A percentile compares a stretch with the other conserved stretches of the same genome.
These are phyloP conservation scores for Amaranthus palmeri DNA, from an alignment of 148 eudicot species.

Conservation along the genomic window DNA sequence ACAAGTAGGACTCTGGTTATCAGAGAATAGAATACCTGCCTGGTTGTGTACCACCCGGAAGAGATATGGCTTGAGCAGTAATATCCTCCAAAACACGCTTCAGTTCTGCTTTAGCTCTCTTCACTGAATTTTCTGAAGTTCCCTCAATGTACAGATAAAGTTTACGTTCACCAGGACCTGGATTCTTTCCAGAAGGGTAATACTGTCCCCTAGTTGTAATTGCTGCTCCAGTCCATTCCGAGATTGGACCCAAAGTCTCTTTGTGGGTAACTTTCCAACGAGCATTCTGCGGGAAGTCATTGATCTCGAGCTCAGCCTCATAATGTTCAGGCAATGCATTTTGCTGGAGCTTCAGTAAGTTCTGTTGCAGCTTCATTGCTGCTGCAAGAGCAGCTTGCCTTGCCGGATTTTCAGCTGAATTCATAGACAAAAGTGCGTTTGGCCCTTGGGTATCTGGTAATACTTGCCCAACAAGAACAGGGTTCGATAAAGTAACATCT, in stretches of 20 bases:
- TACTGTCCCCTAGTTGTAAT: conserved; percentile 74
- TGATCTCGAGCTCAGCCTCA: conserved; percentile 78
- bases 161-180: conserved; percentile 67
- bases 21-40: conserved; percentile 69
- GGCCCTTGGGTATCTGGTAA: conserved; percentile 30
- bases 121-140: conserved; percentile 73
- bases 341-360: conserved; percentile 66
- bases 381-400: conserved; percentile 56
- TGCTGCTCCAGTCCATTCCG: conserved; percentile 85
- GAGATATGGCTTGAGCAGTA: conserved; percentile 58
- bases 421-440: conserved; percentile 18
- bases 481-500: conserved; percentile 23
- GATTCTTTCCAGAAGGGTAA: conserved; percentile 57
- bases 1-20: conserved; percentile 20
- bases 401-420: conserved; percentile 42
- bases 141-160: conserved; percentile 76
- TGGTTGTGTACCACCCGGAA: conserved; percentile 71
- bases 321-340: conserved; percentile 80
- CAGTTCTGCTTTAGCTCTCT: conserved; percentile 66
- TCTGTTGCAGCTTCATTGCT: conserved; percentile 60
- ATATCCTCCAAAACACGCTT: conserved; percentile 77
- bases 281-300: conserved; percentile 86
- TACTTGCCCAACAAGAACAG: conserved; percentile 25
- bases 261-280: conserved; percentile 91
- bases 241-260: conserved; percentile 75